Conservation (phyloP, 2,329 filamentous ascomycete genomes). For the Hypoxylon sp. region DNA sequence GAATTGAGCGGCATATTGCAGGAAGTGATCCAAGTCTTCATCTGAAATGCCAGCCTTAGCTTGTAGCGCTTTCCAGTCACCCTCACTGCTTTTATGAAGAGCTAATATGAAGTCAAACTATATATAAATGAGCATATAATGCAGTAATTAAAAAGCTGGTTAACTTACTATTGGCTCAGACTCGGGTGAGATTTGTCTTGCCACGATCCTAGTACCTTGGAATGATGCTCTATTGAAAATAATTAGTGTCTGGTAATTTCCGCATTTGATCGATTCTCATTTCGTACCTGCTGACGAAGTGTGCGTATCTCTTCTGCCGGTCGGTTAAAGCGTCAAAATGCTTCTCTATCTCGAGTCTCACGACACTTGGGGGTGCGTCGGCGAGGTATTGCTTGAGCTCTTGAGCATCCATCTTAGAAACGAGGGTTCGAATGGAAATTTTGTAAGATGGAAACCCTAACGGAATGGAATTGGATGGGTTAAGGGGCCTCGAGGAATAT, state of each 20-base stretch:
- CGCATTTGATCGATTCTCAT: not conserved
- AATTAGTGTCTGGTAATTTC: constrained; percentile 16
- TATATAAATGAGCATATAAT: constrained; percentile 34
- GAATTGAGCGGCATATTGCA: constrained; percentile 84
- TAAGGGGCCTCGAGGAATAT: constrained; percentile 24
- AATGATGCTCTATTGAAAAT: constrained; percentile 75
- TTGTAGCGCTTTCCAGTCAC: constrained; percentile 79
- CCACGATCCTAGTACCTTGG: constrained; percentile 81
- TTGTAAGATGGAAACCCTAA: constrained; percentile 15
- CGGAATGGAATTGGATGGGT: not conserved
- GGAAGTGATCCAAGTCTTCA: constrained; percentile 75
- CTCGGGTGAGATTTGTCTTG: constrained; percentile 86
- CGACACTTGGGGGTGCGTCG: constrained; percentile 89
- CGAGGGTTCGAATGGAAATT: constrained; percentile 33
- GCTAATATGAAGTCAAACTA: constrained; percentile 82
- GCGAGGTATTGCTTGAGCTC: constrained; percentile 85
- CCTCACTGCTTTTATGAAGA: constrained; percentile 75
- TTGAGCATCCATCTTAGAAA: constrained; percentile 68
- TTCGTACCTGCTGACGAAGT: constrained; percentile 83
- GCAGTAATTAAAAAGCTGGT: not conserved
- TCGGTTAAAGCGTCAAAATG: constrained; percentile 86
- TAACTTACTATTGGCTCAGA: constrained; percentile 74
- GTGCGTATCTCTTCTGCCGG: constrained; percentile 89
- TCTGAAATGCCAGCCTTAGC: constrained; percentile 75
- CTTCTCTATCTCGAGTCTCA: constrained; percentile 89